Percentiles rank a stretch among this genome's conserved stretches.
These are phyloP conservation scores for Taiwanofungus camphoratus DNA, from an alignment of 1,284 basidiomycete species.

Conservation along the genomic window DNA sequence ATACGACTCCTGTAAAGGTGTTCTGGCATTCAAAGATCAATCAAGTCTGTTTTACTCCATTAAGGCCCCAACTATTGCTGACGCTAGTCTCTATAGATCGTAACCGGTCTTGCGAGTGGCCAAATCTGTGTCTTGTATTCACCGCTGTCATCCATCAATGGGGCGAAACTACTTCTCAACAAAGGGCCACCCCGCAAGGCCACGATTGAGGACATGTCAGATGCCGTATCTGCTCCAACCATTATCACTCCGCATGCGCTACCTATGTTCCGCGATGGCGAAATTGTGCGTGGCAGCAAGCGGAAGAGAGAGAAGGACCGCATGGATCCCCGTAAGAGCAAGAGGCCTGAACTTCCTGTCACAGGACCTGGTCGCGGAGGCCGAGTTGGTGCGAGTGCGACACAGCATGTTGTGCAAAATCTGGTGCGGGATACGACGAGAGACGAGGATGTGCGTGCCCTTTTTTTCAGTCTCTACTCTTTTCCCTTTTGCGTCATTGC, in stretches of 20 bases:
- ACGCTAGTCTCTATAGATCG: conserved; percentile 48
- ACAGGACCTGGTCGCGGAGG: conserved; percentile 90
- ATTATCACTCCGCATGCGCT: conserved; percentile 89
- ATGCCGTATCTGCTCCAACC: conserved; percentile 72
- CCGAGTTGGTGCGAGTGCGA: conserved; percentile 91
- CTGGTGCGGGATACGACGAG: conserved; percentile 84
- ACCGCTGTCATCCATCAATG: conserved; percentile 80
- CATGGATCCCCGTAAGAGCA: conserved; percentile 83
- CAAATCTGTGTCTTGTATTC: conserved; percentile 88
- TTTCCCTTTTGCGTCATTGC: conserved; percentile 12
- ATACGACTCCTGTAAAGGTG: conserved; percentile 80
- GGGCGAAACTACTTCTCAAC: conserved; percentile 83
- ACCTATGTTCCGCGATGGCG: conserved; percentile 84
- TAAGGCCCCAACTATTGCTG: conserved; percentile 1
- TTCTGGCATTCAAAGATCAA: conserved; percentile 97
- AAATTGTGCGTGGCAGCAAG: conserved; percentile 68
- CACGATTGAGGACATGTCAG: conserved; percentile 80
- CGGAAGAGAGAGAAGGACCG: conserved; percentile 86
- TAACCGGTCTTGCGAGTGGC: conserved; percentile 85
- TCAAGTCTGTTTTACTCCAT: conserved; percentile 53
- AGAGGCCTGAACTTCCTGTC: conserved; percentile 87
- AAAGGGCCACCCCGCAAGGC: conserved; percentile 68
- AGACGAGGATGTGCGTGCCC: conserved; percentile 84
- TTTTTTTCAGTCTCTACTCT: conserved; percentile 1
- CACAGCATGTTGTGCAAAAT: conserved; percentile 91